phyloP scores from a whole-genome alignment of 139 green algal species.

The Chlamydomonas sp. region DNA sequence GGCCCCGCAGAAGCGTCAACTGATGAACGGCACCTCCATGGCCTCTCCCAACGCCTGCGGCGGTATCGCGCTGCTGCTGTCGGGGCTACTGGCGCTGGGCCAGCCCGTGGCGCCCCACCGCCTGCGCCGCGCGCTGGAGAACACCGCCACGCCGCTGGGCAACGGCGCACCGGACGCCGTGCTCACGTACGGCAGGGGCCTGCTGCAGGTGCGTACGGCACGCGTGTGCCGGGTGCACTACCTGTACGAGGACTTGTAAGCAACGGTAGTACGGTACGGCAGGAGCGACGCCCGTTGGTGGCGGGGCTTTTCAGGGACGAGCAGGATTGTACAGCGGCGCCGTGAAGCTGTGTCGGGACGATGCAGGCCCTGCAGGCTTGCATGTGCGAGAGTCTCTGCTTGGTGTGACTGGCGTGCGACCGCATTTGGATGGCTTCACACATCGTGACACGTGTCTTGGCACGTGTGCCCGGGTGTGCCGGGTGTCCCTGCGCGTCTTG shows the following conservation, averaged over 20 bases:
- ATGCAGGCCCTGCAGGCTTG: constrained; percentile 17
- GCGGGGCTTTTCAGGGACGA: too few relatives aligned
- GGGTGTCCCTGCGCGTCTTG: too few relatives aligned
- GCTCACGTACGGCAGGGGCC: constrained; percentile 86
- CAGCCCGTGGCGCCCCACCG: neutral
- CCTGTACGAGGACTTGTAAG: neutral
- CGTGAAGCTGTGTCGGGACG: too few relatives aligned
- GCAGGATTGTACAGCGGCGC: too few relatives aligned
- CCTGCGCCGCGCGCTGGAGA: constrained; percentile 78
- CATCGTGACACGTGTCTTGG: too few relatives aligned
- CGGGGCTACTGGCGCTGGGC: constrained; percentile 49
- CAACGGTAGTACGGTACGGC: too few relatives aligned
- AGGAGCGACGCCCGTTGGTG: too few relatives aligned
- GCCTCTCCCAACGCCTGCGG: constrained; percentile 80
- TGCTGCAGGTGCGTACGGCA: constrained; percentile 78
- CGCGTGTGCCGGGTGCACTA: neutral
- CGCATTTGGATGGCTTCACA: too few relatives aligned
- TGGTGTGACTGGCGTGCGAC: too few relatives aligned
- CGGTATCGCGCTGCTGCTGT: constrained; percentile 85
- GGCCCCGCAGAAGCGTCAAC: constrained; percentile 67
- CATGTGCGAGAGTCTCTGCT: constrained; percentile 20
- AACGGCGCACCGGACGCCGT: constrained; percentile 50
- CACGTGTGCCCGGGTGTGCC: too few relatives aligned
- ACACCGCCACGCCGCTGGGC: constrained; percentile 68
- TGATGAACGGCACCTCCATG: constrained; percentile 95